Evolutionary conservation across 345 rosid species (phyloP), one percentile per base, ranked within the genome.

Genomic region (Hirschfeldia incana): DNA sequence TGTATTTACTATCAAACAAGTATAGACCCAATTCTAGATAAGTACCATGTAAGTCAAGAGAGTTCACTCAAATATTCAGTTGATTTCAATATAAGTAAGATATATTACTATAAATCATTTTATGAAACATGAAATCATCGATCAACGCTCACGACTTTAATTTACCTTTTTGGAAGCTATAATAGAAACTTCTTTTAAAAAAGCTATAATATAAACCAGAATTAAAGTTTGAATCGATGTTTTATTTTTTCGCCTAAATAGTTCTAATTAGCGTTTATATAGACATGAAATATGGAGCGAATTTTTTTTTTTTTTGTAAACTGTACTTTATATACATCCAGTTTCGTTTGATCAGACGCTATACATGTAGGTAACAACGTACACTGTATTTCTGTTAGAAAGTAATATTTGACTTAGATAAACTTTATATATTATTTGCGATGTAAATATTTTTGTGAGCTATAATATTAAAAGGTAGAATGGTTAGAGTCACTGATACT

Each of bases 1-100:
- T 29, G 6, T 32, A 30, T 32, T 69, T 21, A 13, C 33, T 42
- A 42, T 34, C 76, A 70, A 70, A 76, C 33, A 60, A 39, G 61
- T 57, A 15, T 37, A 75, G 32, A 74, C 78, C 36, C 2, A 33
- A 65, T 0, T 33, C 13, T 55, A 55, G 0, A 61, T 59, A 6
- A 39, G n/a, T 58, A 33, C 37, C 61, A 33, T 33, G 49, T 21
- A 55, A 58, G 30, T 58, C 28, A 39, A 39, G 39, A 73, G 7
- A 27, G 4, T 21, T 34, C 12, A 58, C n/a, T 37, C 11, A 17
- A 34, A 33, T 21, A 17, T 36, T 58, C 30, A 53, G 55, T 36
- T 59, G 16, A 63, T 62, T 73, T 29, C 46, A 7, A 46, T 46
- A 28, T 26, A 26, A 57, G 8, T 53, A 69, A 13, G 15, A 12